These are phyloP conservation scores for Aphanomyces stellatus DNA, from an alignment of 352 stramenopile species.

Conservation along the genomic window DNA sequence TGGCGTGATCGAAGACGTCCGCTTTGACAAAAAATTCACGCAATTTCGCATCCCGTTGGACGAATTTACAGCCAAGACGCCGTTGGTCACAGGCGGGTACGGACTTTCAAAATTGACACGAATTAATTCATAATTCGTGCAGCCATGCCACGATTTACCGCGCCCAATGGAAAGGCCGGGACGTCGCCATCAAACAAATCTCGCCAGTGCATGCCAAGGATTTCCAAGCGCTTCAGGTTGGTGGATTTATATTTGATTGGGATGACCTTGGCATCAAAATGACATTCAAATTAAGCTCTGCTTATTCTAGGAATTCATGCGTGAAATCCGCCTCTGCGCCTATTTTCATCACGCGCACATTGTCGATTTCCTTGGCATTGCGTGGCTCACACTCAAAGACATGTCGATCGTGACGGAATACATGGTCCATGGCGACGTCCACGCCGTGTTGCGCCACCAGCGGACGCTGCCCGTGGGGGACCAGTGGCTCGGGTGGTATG, in stretches of 20 bases:
- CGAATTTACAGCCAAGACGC: conserved; percentile 23
- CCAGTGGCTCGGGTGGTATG: background rate
- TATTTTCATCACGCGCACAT: conserved; percentile 71
- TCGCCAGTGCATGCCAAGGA: conserved; percentile 32
- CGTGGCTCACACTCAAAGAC: conserved; percentile 54
- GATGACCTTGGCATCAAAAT: too few species aligned
- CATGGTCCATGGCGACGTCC: conserved; percentile 66
- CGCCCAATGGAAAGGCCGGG: background rate
- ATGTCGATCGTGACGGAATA: conserved; percentile 76
- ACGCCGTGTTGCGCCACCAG: conserved; percentile 35
- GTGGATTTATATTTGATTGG: too few species aligned
- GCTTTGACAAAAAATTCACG: conserved; percentile 35
- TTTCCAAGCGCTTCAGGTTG: conserved; percentile 23
- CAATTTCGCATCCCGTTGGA: conserved; percentile 36
- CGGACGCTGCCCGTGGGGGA: background rate
- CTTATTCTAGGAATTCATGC: conserved; percentile 41
- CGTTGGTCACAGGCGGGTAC: conserved; percentile 39
- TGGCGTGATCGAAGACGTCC: conserved; percentile 26
- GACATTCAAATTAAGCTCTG: background rate
- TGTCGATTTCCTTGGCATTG: conserved; percentile 67
- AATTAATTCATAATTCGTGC: conserved; percentile 1
- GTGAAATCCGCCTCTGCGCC: conserved; percentile 78
- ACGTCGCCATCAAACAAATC: conserved; percentile 47
- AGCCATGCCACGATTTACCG: background rate
- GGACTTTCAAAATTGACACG: conserved; percentile 34